Evolutionary conservation across 495 filamentous ascomycete genomes (phyloP), one percentile per base, ranked within the genome.

Genomic region (Terfezia boudieri): DNA sequence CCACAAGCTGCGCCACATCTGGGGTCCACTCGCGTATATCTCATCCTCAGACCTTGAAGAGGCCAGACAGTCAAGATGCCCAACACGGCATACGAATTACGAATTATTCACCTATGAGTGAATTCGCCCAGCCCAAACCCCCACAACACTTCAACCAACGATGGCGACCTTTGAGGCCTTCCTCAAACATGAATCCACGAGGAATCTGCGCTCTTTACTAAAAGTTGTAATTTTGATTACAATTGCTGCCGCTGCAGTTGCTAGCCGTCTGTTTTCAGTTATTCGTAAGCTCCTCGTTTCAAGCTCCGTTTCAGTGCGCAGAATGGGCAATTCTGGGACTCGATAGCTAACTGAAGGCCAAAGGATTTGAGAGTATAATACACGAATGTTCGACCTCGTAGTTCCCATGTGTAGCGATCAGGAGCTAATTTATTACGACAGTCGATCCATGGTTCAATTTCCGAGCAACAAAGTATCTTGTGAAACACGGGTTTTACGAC

Each of bases 371-470:
- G 71, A 94, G 87, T 70, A 96, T 99, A 67, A 99, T 99, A 66
- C 90, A 96, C 71, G 90, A 98, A 76, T 98, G 90, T 95, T 69
- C 64, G 86, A 78, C 62, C 54, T 58, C 52, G 53, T 41, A 53
- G 50, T 32, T 58, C n/a, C 50, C 36, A 43, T 61, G 41, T 56
- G 59, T 53, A 64, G 67, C 58, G 36, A 49, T 54, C 36, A 35
- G 46, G 53, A 53, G 53, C 57, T 67, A 51, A 67, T 57, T 54
- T 56, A 38, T 53, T 48, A 49, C 58, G 50, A 37, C 60, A 96
- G 90, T 96, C 71, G 90, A 99, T 70, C 92, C 92, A n/a, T 99
- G 92, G 92, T 99, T 99, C 71, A 99, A 99, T 70, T 99, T 99
- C 70, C 76, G 92, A 63, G 92, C 92, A 58, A 96, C 92, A 51